Base-by-base conservation (phyloP, 2,329 filamentous ascomycete genomes). In the Chaetothyriales sp. region DNA sequence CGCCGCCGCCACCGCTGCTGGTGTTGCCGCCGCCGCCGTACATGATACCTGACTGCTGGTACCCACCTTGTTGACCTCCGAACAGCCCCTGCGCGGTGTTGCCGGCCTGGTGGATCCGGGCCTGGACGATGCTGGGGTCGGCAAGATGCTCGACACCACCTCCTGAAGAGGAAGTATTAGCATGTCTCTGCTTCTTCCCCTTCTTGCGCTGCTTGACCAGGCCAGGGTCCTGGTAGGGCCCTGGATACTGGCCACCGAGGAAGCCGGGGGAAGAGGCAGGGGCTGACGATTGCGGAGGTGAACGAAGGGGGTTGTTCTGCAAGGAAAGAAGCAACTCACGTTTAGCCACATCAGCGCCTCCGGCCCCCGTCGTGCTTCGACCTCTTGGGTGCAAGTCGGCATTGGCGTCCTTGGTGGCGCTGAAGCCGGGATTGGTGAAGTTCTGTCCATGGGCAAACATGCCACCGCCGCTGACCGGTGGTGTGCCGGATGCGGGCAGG, bases 131-230 rank as follows among this genome's bases (percentile, higher is more conserved):
- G 80, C 88, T 95, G 80, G 90, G 90, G 88, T 97, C 89, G 79
- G 86, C 88, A 89, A 95, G 88, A 94, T 97, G 89, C 77, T 94
- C 89, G 90, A 95, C 82, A 78, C 87, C 89, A 86, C 88, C 87
- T 82, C 89, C 89, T 82, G 89, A 94, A 83, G 90, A 97, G 86
- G 89, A 95, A 90, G 90, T 95, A 88, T 95, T 95, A 92, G 89
- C 90, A 84, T 95, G 89, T 83, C 89, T 94, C 80, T 95, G 90
- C 88, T 95, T 95, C 83, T 95, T 95, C 78, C 89, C 89, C 88
- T 95, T 95, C 82, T 95, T 95, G 85, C 94, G 95, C 81, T 94
- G 89, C 83, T 95, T 94, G 76, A 86, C 84, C 69, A 73, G 71
- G 75, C 85, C 85, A 75, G 84, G 83, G 70, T 94, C 89, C 82